These are phyloP conservation scores for Candida glaebosa DNA, from an alignment of 805 yeast species.

Conservation along the genomic window DNA sequence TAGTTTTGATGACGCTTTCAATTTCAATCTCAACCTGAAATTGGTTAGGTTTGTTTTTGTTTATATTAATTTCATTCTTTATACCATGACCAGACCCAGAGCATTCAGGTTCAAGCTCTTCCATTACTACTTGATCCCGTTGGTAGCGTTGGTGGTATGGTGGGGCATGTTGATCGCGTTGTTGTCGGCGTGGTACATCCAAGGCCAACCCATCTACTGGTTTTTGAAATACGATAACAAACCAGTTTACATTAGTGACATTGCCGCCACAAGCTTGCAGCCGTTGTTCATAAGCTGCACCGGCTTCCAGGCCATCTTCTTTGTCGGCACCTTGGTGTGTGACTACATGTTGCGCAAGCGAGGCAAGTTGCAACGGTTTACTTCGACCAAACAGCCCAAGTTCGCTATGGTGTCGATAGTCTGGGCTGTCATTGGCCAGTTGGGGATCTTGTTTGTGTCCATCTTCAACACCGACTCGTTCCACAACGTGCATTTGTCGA, in stretches of 20 bases:
- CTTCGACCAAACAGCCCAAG: conserved; percentile 37
- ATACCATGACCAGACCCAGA: conserved; percentile 1
- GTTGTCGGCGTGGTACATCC: conserved; percentile 72
- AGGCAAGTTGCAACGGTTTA: conserved; percentile 54
- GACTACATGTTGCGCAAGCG: conserved; percentile 61
- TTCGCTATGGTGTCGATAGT: conserved; percentile 41
- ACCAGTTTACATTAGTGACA: conserved; percentile 75
- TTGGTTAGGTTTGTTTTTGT: too few species aligned
- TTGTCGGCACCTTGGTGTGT: conserved; percentile 56
- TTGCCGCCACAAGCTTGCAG: conserved; percentile 84
- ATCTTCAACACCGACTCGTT: conserved; percentile 63
- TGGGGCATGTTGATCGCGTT: conserved; percentile 87
- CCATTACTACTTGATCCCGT: conserved; percentile 58
- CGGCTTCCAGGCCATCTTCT: conserved; percentile 74
- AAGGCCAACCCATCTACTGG: conserved; percentile 71
- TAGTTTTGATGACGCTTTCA: too few species aligned
- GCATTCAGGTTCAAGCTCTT: conserved; percentile 37
- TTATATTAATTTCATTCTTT: too few species aligned
- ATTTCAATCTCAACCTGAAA: too few species aligned
- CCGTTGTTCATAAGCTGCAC: conserved; percentile 81
- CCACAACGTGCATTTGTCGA: conserved; percentile 57
- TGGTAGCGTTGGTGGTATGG: conserved; percentile 70
- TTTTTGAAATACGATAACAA: conserved; percentile 44
- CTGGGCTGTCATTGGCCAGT: conserved; percentile 56
- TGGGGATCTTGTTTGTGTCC: conserved; percentile 72